Conservation (phyloP, 176 grass and related monocot species). For the Aegilops tauschii region DNA sequence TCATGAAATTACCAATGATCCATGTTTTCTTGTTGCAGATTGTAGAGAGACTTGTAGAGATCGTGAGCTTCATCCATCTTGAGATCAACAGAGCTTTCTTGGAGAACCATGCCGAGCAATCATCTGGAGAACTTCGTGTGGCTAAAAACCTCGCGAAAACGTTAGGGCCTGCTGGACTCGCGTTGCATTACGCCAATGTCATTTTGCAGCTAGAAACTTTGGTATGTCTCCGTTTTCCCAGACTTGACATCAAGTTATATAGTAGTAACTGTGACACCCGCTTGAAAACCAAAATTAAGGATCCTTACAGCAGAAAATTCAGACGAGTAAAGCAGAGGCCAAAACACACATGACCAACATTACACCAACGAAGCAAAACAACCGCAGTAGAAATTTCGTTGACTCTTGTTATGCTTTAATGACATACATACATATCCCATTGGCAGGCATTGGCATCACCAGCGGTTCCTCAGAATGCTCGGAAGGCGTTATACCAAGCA, state of each 20-base stretch:
- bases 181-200: constrained; percentile 60
- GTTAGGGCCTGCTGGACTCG: constrained; percentile 45
- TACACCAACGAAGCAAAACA: no score
- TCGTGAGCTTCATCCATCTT: constrained; percentile 31
- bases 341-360: no score
- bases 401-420: background rate
- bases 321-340: no score
- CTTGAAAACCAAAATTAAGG: background rate
- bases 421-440: background rate
- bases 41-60: constrained; percentile 41
- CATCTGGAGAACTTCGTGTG: background rate
- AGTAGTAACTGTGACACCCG: background rate
- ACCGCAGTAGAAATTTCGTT: no score
- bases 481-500: background rate
- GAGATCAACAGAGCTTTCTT: constrained; percentile 39
- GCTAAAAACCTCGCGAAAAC: constrained; percentile 3
- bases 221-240: constrained; percentile 16
- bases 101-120: constrained; percentile 21
- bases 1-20: background rate
- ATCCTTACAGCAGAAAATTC: background rate
- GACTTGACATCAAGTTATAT: background rate
- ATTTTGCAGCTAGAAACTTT: constrained; percentile 43
- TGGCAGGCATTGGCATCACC: background rate
- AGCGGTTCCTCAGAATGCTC: background rate
- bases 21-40: constrained; percentile 39